Percentiles rank a stretch among this genome's conserved stretches.
phyloP scores from a whole-genome alignment of 106 monocot genomes.

The Dendrobium officinale region DNA sequence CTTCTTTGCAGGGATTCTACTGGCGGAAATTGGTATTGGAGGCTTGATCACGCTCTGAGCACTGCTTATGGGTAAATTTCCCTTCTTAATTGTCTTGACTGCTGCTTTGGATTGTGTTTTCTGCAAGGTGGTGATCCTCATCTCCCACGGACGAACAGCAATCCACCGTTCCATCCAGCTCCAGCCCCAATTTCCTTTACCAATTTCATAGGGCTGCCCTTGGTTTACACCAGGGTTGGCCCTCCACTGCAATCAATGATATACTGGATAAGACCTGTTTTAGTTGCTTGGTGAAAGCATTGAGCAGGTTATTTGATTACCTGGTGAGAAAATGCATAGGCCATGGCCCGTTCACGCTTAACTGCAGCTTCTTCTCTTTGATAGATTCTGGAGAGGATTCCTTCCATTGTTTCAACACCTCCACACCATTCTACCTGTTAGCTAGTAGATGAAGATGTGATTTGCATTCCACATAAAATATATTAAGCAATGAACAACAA shows the following conservation, averaged over 20 bases:
- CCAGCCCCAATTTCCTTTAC: conserved; percentile 74
- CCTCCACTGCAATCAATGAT: conserved; percentile 46
- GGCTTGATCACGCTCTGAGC: conserved; percentile 13
- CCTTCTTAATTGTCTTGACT: conserved; percentile 19
- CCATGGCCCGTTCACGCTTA: conserved; percentile 87
- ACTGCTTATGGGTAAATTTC: conserved; percentile 9
- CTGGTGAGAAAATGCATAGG: conserved; percentile 91
- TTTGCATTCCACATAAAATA: neutral
- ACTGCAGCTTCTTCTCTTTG: conserved; percentile 83
- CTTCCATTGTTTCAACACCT: conserved; percentile 81
- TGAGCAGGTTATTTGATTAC: conserved; percentile 13
- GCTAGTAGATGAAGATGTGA: neutral
- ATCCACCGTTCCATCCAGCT: conserved; percentile 89
- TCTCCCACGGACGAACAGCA: conserved; percentile 84
- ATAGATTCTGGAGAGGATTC: conserved; percentile 49
- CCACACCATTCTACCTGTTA: conserved; percentile 74
- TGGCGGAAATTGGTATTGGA: conserved; percentile 6
- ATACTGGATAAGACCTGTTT: neutral
- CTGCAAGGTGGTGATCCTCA: conserved; percentile 27
- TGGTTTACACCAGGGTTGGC: conserved; percentile 42
- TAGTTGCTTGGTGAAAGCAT: neutral
- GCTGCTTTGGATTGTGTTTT: conserved; percentile 21
- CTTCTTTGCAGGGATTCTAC: conserved; percentile 26
- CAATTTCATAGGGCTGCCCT: conserved; percentile 51
- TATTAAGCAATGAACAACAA: neutral